Base-by-base conservation (phyloP, 495 filamentous ascomycete genomes). In the Daldinia vernicosa region DNA sequence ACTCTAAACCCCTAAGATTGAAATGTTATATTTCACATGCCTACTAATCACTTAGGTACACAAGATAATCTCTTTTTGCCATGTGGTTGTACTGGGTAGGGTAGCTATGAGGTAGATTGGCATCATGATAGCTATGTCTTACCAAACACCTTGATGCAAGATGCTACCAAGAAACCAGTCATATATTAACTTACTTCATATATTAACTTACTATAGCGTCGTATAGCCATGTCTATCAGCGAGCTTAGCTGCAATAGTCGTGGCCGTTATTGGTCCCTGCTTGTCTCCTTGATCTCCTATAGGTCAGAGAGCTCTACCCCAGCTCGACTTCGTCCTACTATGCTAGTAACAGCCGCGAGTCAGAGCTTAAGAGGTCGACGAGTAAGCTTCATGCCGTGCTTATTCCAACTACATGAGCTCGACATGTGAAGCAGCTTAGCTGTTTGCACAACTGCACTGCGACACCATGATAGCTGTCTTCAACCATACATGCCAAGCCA, bases 401-500 rank as follows among this genome's bases (percentile, higher is more conserved):
- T 33, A 60, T 61, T 17, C 51, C 14, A 55, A 37, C 19, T 56
- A 54, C 43, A 53, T 28, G 33, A 69, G 33, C 52, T 55, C 47
- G 52, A 61, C 32, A 56, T 56, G 33, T 33, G 17, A 61, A 45
- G 40, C 6, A 63, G 47, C 60, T 63, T 50, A 57, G 5, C 53
- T 65, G 30, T 28, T 24, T 39, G 40, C 66, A 52, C 52, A 14
- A 52, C 55, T 65, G 55, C 60, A 65, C n/a, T 61, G 37, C 65
- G 28, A 70, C 45, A 22, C 27, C 52, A 40, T 70, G 54, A 64
- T 66, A 62, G 35, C 47, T 7, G 37, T 50, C 35, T 58, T 28
- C 45, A 45, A 40, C 45, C 61, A 62, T 56, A 35, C 52, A 61
- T 27, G 59, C 59, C 67, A 70, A 70, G 67, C 60, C 43, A 55